Conservation (phyloP, 345 rosid genomes). For the Iberis pinnata region DNA sequence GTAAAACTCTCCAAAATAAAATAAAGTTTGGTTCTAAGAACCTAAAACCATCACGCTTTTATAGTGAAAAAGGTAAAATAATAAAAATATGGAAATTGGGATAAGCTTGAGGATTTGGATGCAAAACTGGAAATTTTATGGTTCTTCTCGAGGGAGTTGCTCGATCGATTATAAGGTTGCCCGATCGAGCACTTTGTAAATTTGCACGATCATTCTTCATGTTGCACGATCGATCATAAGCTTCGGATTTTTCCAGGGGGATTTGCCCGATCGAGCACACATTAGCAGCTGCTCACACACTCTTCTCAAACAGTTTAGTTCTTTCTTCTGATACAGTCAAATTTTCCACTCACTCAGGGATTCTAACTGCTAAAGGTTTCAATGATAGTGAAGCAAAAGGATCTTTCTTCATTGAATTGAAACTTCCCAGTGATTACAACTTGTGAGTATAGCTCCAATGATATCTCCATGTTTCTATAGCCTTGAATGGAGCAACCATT, state of each 20-base stretch:
- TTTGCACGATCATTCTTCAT: neutral
- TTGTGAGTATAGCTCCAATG: slow-evolving; percentile 30
- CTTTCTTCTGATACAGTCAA: slow-evolving; percentile 51
- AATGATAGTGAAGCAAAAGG: slow-evolving; percentile 17
- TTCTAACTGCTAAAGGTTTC: slow-evolving; percentile 45
- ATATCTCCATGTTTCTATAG: slow-evolving; percentile 38
- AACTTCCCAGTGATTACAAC: slow-evolving; percentile 43
- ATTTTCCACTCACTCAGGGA: slow-evolving; percentile 56
- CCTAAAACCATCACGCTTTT: no score
- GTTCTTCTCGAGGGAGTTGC: no score
- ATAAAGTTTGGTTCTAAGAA: no score
- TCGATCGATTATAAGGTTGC: no score
- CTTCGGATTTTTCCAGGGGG: no score
- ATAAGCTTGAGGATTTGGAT: no score
- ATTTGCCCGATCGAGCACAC: slow-evolving; percentile 79
- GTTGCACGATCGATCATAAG: no score
- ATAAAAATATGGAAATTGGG: no score
- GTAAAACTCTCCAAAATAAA: no score
- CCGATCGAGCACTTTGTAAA: no score
- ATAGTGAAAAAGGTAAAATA: no score
- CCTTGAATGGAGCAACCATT: slow-evolving; percentile 41
- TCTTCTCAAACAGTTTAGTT: slow-evolving; percentile 48
- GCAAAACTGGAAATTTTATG: no score
- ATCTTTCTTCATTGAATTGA: slow-evolving; percentile 39
- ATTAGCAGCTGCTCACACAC: slow-evolving; percentile 59